Evolutionary conservation across 106 monocot species (phyloP).

Genomic region (Alisma plantagoaquatica): DNA sequence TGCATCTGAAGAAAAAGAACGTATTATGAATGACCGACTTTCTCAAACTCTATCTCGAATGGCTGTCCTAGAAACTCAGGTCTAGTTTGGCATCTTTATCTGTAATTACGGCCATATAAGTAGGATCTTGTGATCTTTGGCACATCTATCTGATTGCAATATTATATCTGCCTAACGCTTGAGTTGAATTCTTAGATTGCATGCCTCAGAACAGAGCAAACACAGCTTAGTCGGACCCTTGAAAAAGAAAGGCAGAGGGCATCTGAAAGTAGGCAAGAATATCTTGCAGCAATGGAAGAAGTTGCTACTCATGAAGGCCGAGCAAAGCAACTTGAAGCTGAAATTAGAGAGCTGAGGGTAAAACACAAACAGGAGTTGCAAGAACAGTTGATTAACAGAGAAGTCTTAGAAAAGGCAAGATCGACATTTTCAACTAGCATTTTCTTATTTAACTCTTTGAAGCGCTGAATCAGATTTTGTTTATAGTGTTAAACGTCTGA

Average conservation of each 20-base stretch:
- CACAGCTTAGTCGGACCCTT: neutral
- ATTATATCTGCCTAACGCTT: neutral
- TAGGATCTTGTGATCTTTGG: no score
- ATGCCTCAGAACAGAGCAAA: neutral
- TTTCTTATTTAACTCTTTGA: neutral
- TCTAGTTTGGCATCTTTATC: neutral
- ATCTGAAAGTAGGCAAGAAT: neutral
- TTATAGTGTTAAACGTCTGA: no score
- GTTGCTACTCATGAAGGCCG: slow-evolving; percentile 92
- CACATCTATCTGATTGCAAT: neutral
- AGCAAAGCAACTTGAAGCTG: slow-evolving; percentile 89
- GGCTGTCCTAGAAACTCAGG: neutral
- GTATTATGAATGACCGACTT: slow-evolving; percentile 23
- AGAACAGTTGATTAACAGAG: slow-evolving; percentile 49
- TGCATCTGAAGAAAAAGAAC: slow-evolving; percentile 77
- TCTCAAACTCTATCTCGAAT: neutral
- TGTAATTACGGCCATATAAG: no score
- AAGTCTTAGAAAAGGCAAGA: slow-evolving; percentile 85
- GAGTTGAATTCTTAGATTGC: neutral
- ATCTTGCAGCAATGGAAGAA: slow-evolving; percentile 60
- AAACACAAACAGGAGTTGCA: slow-evolving; percentile 69
- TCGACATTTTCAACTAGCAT: neutral
- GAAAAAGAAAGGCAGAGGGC: neutral
- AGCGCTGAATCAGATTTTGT: no score
- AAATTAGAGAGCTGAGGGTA: slow-evolving; percentile 64